Evolutionary conservation across 805 yeast genomes (phyloP).

Genomic region (Ogataea naganishii): DNA sequence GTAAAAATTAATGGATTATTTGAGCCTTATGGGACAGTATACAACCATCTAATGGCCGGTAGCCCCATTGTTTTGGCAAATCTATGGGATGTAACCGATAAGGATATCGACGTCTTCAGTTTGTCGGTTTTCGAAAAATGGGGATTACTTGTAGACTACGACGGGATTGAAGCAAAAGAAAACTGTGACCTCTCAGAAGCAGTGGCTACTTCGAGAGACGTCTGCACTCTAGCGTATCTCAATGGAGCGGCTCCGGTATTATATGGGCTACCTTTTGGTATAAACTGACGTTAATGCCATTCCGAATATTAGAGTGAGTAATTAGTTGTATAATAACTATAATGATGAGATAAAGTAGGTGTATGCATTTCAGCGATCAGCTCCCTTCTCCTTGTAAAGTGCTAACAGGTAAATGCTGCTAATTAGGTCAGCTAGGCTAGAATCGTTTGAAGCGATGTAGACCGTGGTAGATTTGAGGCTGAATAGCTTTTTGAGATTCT

Average conservation of each 20-base stretch:
- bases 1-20: conserved; percentile 48
- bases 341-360: neutral
- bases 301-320: conserved; percentile 2
- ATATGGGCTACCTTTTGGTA: conserved; percentile 70
- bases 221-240: conserved; percentile 61
- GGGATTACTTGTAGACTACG: conserved; percentile 42
- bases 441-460: no score
- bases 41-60: conserved; percentile 71
- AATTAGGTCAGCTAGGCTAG: no score
- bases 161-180: conserved; percentile 8
- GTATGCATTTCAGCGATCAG: no score
- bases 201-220: conserved; percentile 50
- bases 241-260: conserved; percentile 93
- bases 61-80: conserved; percentile 79
- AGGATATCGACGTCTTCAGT: conserved; percentile 82
- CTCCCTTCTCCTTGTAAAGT: no score
- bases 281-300: no score
- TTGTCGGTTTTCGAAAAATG: conserved; percentile 50
- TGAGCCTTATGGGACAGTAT: conserved; percentile 70
- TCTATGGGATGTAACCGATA: conserved; percentile 96
- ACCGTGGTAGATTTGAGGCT: no score
- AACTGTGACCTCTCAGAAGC: conserved; percentile 30
- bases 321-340: neutral
- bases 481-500: no score
- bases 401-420: no score